These are phyloP conservation scores for Metschnikowia koreensis DNA, from an alignment of 805 yeast species.

Conservation along the genomic window DNA sequence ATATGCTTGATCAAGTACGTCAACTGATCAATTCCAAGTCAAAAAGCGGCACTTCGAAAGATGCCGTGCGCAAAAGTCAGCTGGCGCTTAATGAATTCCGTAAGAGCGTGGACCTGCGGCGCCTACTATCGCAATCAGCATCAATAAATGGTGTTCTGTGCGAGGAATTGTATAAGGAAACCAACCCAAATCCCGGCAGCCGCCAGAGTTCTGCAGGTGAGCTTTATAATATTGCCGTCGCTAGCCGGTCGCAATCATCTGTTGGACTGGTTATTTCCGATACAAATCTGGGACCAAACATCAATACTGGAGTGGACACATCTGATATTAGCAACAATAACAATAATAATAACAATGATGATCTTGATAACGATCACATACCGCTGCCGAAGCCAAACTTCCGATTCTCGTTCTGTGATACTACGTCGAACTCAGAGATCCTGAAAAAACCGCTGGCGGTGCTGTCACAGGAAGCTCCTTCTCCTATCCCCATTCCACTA, in stretches of 20 bases:
- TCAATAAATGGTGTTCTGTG: background rate
- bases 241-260: constrained; percentile 26
- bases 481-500: constrained; percentile 29
- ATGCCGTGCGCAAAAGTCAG: constrained; percentile 20
- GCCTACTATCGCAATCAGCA: constrained; percentile 21
- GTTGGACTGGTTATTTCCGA: constrained; percentile 27
- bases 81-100: constrained; percentile 31
- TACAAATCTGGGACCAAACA: background rate
- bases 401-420: constrained; percentile 2
- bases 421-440: background rate
- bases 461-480: constrained; percentile 5
- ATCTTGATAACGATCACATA: background rate
- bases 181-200: background rate
- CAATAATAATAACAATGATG: background rate
- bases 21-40: constrained; percentile 31
- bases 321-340: background rate
- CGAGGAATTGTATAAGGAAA: constrained; percentile 1
- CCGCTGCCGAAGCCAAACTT: constrained; percentile 9
- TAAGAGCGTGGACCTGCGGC: constrained; percentile 36
- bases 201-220: constrained; percentile 1
- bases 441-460: background rate
- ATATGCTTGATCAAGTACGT: constrained; percentile 32
- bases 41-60: constrained; percentile 18
- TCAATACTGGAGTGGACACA: background rate
- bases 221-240: background rate